Percentiles rank a stretch among this genome's conserved stretches.
These are phyloP conservation scores for Fusarium buxicola DNA, from an alignment of 2,329 filamentous ascomycete species.

Conservation along the genomic window DNA sequence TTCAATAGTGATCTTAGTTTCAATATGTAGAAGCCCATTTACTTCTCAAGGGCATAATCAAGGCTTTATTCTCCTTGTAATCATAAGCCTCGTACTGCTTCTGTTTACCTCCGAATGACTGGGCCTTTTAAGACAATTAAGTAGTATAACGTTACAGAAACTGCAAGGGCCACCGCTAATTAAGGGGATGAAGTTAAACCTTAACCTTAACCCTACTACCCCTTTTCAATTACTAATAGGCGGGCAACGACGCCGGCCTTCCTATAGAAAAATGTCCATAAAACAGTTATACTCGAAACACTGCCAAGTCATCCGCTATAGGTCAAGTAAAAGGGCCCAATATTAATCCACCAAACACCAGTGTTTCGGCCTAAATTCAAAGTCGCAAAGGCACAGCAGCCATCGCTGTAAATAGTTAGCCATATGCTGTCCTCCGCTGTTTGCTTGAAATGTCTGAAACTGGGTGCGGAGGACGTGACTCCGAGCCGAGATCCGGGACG, in stretches of 20 bases:
- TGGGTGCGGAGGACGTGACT: conserved; percentile 21
- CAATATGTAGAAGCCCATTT: conserved; percentile 15
- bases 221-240: too few species aligned
- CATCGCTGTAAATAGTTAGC: background rate
- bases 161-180: background rate
- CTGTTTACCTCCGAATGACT: background rate
- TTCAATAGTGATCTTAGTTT: conserved; percentile 25
- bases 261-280: too few species aligned
- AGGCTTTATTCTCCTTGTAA: too few species aligned
- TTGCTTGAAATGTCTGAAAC: conserved; percentile 35
- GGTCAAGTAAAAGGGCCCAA: background rate
- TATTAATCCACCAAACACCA: conserved; percentile 10
- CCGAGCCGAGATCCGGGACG: conserved; percentile 5
- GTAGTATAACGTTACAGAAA: too few species aligned
- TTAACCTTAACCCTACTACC: background rate
- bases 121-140: background rate
- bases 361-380: background rate
- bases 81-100: background rate
- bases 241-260: too few species aligned
- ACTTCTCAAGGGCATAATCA: background rate
- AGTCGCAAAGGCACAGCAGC: too few species aligned
- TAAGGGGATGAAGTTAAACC: background rate
- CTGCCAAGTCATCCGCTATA: background rate
- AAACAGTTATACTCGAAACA: conserved; percentile 17
- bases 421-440: background rate